Evolutionary conservation across 495 filamentous ascomycete species (phyloP).

Genomic region (Penicillium daleae): DNA sequence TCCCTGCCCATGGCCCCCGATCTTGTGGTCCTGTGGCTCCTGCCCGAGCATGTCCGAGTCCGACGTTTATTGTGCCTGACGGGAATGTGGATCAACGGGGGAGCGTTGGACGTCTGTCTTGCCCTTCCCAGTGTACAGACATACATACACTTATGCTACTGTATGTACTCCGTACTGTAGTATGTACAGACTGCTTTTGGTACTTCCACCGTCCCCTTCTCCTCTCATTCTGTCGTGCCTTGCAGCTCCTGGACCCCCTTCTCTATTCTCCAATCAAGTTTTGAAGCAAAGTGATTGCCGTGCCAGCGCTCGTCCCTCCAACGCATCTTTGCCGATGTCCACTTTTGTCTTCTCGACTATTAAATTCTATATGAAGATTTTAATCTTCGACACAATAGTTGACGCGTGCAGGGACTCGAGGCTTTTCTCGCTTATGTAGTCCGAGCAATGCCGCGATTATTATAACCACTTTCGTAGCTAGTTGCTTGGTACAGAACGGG

Average conservation of each 20-base stretch:
- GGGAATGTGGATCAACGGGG: slow-evolving; percentile 24
- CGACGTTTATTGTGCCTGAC: slow-evolving; percentile 16
- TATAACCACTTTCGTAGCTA: neutral
- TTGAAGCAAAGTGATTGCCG: slow-evolving; percentile 4
- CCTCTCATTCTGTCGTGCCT: slow-evolving; percentile 12
- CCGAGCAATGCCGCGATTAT: neutral
- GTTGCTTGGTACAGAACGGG: neutral
- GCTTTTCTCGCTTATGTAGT: slow-evolving; percentile 4
- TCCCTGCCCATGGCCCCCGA: no score
- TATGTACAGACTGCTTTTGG: neutral
- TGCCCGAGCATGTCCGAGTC: slow-evolving; percentile 30
- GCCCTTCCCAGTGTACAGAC: neutral
- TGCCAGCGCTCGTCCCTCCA: neutral
- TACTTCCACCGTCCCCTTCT: neutral
- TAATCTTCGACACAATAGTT: neutral
- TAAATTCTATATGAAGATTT: slow-evolving; percentile 7
- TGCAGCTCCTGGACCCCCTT: slow-evolving; percentile 6
- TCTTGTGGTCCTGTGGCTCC: neutral
- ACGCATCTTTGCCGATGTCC: neutral
- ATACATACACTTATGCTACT: neutral
- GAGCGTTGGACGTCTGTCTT: slow-evolving; percentile 14
- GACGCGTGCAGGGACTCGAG: neutral
- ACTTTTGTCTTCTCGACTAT: neutral
- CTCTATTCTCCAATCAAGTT: slow-evolving; percentile 1
- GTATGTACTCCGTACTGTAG: neutral